These are phyloP conservation scores for Fonsecaea nubica DNA, from an alignment of 2,329 filamentous ascomycete genomes.

Conservation along the genomic window DNA sequence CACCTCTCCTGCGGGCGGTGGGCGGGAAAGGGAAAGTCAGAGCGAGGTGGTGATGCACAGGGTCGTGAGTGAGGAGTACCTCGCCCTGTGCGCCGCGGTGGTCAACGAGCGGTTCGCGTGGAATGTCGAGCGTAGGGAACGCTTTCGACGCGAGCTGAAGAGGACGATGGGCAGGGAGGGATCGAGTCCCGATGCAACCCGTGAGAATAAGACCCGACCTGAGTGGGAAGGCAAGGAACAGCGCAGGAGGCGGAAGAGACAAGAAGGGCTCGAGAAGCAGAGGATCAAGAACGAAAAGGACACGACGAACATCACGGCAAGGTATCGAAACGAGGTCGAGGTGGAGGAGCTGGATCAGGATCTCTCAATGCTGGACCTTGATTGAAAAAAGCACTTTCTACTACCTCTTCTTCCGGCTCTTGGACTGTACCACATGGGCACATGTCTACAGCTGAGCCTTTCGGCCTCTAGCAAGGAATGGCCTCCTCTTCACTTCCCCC, in stretches of 20 bases:
- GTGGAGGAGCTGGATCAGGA: constrained; percentile 31
- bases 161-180: constrained; percentile 36
- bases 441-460: constrained; percentile 22
- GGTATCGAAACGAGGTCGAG: constrained; percentile 17
- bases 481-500: constrained; percentile 29
- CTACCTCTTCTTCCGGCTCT: background rate
- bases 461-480: constrained; percentile 37
- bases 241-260: constrained; percentile 50
- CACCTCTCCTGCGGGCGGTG: constrained; percentile 15
- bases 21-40: too few species aligned
- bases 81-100: constrained; percentile 70
- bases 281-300: constrained; percentile 33
- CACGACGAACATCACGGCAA: constrained; percentile 19
- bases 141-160: constrained; percentile 41
- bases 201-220: background rate
- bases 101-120: constrained; percentile 66
- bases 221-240: constrained; percentile 19
- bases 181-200: background rate
- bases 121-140: constrained; percentile 50
- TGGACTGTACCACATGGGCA: too few species aligned
- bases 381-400: background rate
- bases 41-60: constrained; percentile 47
- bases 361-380: constrained; percentile 11
- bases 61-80: constrained; percentile 70
- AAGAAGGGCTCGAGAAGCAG: constrained; percentile 50